Conservation (phyloP, 352 stramenopile species). For the Thalassiosira hispida region DNA sequence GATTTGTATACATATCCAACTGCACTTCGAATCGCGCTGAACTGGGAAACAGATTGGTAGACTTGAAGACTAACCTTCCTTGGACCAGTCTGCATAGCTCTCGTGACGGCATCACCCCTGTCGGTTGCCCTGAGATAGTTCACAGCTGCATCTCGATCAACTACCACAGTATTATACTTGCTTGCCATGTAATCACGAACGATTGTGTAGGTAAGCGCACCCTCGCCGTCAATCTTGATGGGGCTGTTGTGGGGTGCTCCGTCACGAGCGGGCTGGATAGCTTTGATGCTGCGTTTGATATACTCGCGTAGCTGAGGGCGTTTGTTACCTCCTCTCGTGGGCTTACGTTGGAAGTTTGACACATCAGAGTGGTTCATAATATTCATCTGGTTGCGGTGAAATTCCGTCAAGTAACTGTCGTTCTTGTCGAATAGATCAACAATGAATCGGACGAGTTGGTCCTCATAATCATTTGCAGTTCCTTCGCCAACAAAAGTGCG, state of each 20-base stretch:
- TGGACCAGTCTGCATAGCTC: conserved; percentile 4
- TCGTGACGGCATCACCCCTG: neutral
- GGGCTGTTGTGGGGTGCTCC: conserved; percentile 12
- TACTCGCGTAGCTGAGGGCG: too few relatives aligned
- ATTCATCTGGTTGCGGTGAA: too few relatives aligned
- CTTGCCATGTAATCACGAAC: conserved; percentile 20
- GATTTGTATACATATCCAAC: conserved; percentile 20
- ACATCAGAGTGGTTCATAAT: too few relatives aligned
- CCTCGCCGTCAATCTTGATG: conserved; percentile 27
- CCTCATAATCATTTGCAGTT: too few relatives aligned
- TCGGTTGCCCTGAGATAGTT: conserved; percentile 9
- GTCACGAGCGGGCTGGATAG: too few relatives aligned
- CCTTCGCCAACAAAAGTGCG: too few relatives aligned
- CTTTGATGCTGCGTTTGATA: too few relatives aligned
- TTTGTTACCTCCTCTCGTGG: too few relatives aligned
- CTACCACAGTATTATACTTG: conserved; percentile 15
- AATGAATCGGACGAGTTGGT: too few relatives aligned
- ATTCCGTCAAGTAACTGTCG: too few relatives aligned
- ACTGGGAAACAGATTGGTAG: conserved; percentile 2
- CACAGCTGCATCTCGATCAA: conserved; percentile 5
- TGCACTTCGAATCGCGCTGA: conserved; percentile 16
- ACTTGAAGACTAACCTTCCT: conserved; percentile 6
- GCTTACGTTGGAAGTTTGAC: too few relatives aligned
- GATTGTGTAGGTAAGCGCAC: conserved; percentile 15
- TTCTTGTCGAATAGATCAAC: too few relatives aligned